A percentile compares a stretch with the other conserved stretches of the same genome.
phyloP scores from a whole-genome alignment of 805 yeast species.

The Saccharomycopsis fermentans region DNA sequence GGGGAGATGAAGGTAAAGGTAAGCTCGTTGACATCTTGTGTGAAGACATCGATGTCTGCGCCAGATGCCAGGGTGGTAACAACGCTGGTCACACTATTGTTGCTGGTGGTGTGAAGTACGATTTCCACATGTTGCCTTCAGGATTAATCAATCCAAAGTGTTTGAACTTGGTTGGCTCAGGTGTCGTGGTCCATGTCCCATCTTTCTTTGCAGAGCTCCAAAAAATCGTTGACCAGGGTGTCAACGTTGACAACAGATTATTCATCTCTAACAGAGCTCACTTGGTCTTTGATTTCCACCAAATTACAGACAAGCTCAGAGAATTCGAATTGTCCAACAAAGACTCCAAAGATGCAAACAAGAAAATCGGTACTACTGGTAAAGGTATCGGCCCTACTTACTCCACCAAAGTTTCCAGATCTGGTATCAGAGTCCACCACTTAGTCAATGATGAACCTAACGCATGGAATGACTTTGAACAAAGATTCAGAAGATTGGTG shows the following conservation, averaged over 20 bases:
- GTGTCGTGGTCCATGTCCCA: slow-evolving; percentile 93
- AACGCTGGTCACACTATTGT: slow-evolving; percentile 99
- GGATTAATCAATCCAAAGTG: slow-evolving; percentile 95
- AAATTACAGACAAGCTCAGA: slow-evolving; percentile 88
- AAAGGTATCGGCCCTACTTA: slow-evolving; percentile 99
- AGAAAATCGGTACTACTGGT: slow-evolving; percentile 94
- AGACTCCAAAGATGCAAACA: slow-evolving; percentile 38
- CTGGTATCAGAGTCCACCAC: slow-evolving; percentile 96
- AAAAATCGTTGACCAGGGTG: slow-evolving; percentile 72
- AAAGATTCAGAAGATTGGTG: slow-evolving; percentile 64
- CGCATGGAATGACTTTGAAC: slow-evolving; percentile 87
- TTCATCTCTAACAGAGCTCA: slow-evolving; percentile 92
- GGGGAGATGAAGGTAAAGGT: slow-evolving; percentile 99
- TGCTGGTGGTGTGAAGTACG: slow-evolving; percentile 78
- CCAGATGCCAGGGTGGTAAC: slow-evolving; percentile 98
- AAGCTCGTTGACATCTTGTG: slow-evolving; percentile 91
- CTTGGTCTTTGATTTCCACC: slow-evolving; percentile 95
- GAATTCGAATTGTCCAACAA: slow-evolving; percentile 71
- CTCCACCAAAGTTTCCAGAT: slow-evolving; percentile 92
- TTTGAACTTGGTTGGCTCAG: slow-evolving; percentile 82
- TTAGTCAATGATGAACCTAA: slow-evolving; percentile 80
- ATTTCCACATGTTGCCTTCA: slow-evolving; percentile 97
- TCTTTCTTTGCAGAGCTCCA: slow-evolving; percentile 83
- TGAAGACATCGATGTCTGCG: slow-evolving; percentile 92
- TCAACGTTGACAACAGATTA: slow-evolving; percentile 53